Evolutionary conservation across 208 protist genomes (phyloP).

Genomic region (Acanthamoeba triangularis): DNA sequence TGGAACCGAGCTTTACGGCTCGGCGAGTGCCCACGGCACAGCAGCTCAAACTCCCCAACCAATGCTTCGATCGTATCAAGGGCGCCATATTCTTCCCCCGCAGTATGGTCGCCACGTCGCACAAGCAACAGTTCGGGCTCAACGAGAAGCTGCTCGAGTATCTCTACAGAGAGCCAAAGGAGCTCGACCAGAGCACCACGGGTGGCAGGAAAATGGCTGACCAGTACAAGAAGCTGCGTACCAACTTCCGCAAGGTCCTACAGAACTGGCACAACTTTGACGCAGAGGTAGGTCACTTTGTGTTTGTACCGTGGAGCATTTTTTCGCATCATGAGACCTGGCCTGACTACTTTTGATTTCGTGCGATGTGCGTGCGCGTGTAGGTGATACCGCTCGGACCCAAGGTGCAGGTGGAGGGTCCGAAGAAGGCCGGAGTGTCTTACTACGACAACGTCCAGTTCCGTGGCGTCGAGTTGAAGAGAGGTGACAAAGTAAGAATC

Average conservation of each 20-base stretch:
- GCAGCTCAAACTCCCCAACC: conserved; percentile 19
- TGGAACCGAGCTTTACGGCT: not conserved
- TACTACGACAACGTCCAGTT: conserved; percentile 13
- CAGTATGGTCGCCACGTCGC: conserved; percentile 13
- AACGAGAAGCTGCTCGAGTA: conserved; percentile 51
- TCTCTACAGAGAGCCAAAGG: not conserved
- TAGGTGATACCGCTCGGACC: not conserved
- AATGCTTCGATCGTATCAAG: conserved; percentile 42
- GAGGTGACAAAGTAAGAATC: not conserved
- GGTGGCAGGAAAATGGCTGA: not conserved
- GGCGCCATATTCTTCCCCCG: conserved; percentile 58
- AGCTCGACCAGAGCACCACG: not conserved
- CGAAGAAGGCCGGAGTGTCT: not conserved
- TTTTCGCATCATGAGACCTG: not conserved
- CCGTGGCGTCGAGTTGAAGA: not conserved
- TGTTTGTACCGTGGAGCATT: too few relatives aligned
- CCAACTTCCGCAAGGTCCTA: not conserved
- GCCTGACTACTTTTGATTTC: not conserved
- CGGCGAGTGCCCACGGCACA: not conserved
- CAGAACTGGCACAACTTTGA: not conserved
- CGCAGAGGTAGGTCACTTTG: conserved; percentile 17
- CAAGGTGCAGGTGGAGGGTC: not conserved
- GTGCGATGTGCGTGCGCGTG: not conserved
- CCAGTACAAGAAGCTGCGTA: not conserved
- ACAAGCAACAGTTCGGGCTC: conserved; percentile 51